Percentiles rank a stretch among this genome's conserved stretches.
phyloP scores from a whole-genome alignment of 2,329 filamentous ascomycete species.

The Epichloe sibirici region DNA sequence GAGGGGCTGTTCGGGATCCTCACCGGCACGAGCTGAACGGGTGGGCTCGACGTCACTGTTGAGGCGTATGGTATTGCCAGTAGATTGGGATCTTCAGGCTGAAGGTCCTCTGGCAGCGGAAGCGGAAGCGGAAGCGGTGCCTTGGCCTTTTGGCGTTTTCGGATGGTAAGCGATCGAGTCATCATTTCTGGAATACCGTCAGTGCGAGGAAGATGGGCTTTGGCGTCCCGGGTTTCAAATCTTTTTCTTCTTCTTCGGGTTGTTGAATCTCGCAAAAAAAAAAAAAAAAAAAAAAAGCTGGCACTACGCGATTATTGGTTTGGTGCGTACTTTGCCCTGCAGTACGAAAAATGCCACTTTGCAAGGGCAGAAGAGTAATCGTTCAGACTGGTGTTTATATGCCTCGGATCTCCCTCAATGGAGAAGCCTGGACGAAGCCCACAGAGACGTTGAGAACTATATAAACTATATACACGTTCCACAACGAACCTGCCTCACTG shows the following conservation, averaged over 20 bases:
- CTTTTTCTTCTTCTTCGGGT: not conserved
- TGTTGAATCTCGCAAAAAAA: not conserved
- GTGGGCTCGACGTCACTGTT: not conserved
- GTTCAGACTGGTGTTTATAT: no score
- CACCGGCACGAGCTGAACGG: not conserved
- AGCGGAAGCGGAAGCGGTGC: not conserved
- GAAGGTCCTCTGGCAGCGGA: not conserved
- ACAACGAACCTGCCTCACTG: no score
- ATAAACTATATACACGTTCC: no score
- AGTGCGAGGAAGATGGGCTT: not conserved
- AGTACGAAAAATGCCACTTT: no score
- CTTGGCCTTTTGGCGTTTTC: not conserved
- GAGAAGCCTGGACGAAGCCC: no score
- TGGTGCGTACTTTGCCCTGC: no score
- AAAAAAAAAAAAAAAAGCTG: no score
- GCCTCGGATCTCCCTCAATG: no score
- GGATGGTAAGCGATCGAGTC: not conserved
- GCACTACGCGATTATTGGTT: no score
- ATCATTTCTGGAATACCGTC: not conserved
- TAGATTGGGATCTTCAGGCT: not conserved
- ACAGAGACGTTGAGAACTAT: no score
- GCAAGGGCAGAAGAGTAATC: no score
- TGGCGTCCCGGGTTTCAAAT: not conserved
- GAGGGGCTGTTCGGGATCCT: not conserved
- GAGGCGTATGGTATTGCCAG: conserved; percentile 1